Conservation (phyloP, 1,284 basidiomycete genomes). For the Cryptococcus sp. region DNA sequence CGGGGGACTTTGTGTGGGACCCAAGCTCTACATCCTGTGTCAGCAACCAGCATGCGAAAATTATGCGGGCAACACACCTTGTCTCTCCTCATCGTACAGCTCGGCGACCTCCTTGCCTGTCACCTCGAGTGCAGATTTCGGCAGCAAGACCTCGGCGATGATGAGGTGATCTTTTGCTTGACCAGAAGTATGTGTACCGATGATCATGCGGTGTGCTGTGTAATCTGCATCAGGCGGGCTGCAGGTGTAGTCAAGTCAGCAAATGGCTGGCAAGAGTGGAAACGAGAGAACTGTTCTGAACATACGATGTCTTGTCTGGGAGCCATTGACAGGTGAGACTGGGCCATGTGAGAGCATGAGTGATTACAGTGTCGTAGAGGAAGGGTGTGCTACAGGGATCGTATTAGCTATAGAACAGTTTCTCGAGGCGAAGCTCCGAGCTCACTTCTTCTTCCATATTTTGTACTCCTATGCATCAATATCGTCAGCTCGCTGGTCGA, state of each 20-base stretch:
- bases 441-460: conserved; percentile 75
- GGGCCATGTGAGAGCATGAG: conserved; percentile 98
- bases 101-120: conserved; percentile 72
- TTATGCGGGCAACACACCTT: conserved; percentile 54
- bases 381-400: conserved; percentile 67
- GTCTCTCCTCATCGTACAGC: conserved; percentile 86
- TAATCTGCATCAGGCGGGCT: conserved; percentile 82
- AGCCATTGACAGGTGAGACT: conserved; percentile 99
- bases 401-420: not conserved
- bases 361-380: conserved; percentile 95
- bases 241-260: not conserved
- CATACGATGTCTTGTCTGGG: conserved; percentile 90
- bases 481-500: conserved; percentile 1
- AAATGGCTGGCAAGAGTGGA: not conserved
- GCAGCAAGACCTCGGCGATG: conserved; percentile 91
- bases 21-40: conserved; percentile 66
- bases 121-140: conserved; percentile 61
- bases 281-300: not conserved
- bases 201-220: conserved; percentile 86
- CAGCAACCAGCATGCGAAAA: no score
- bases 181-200: conserved; percentile 96
- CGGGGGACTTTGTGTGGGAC: conserved; percentile 71
- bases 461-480: conserved; percentile 55
- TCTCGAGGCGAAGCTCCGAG: no score
- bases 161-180: conserved; percentile 95